phyloP scores from a whole-genome alignment of 208 protist genomes.

The Blastocrithidia nonstop region DNA sequence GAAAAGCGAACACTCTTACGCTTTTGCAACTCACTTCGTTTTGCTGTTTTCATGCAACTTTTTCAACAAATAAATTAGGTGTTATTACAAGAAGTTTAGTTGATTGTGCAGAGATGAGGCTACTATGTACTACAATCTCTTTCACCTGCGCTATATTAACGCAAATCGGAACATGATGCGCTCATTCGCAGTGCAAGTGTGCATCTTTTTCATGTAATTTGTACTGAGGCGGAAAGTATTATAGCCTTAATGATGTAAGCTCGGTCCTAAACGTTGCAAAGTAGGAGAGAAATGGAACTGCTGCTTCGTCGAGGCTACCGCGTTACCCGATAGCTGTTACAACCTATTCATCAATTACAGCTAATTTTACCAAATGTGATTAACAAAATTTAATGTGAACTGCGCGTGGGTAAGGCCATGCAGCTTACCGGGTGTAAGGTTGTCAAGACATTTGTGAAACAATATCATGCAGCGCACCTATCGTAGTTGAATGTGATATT shows the following conservation, averaged over 20 bases:
- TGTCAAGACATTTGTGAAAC: too few species aligned
- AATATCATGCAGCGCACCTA: too few species aligned
- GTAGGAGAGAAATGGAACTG: slow-evolving; percentile 13
- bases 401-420: too few species aligned
- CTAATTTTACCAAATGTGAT: too few species aligned
- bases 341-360: too few species aligned
- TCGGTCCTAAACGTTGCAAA: too few species aligned
- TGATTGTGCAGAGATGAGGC: slow-evolving; percentile 34
- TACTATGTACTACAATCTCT: slow-evolving; percentile 20
- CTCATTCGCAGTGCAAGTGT: slow-evolving; percentile 9
- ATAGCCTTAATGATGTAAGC: too few species aligned
- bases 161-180: slow-evolving; percentile 5
- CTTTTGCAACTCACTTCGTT: slow-evolving; percentile 12
- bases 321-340: too few species aligned
- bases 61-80: slow-evolving; percentile 18
- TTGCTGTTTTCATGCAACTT: slow-evolving; percentile 22
- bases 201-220: slow-evolving; percentile 10
- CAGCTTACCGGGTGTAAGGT: too few species aligned
- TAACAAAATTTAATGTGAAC: too few species aligned
- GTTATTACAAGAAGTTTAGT: slow-evolving; percentile 24
- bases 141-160: slow-evolving; percentile 7
- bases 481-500: too few species aligned
- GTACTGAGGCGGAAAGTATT: slow-evolving; percentile 15
- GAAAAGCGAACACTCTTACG: slow-evolving; percentile 15
- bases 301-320: slow-evolving; percentile 9